Base-by-base conservation (phyloP, 2,329 filamentous ascomycete genomes). In the Penicillium sp. region DNA sequence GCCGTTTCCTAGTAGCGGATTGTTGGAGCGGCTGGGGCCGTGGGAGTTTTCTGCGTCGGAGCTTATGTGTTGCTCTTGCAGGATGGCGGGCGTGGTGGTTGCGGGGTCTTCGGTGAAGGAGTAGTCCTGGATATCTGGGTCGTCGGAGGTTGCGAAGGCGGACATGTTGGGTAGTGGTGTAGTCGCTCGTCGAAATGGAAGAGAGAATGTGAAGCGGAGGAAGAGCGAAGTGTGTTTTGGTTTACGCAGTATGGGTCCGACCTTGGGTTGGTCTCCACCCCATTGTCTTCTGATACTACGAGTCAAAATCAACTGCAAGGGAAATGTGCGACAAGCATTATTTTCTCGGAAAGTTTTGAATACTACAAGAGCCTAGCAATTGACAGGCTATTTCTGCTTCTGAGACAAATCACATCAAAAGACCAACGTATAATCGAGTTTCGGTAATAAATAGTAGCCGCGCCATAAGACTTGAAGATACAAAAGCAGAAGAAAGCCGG, bases 1-100 rank as follows among this genome's bases (percentile, higher is more conserved):
- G 10, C 68, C 62, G n/a, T 62, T 49, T 35, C 64, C 61, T 38
- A 71, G 61, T 11, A 71, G 66, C 1, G 68, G 68, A 47, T 70
- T 69, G 34, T 59, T 54, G 20, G 56, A 54, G 50, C 46, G 47
- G 40, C 35, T 53, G 42, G 39, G 50, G 49, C 34, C n/a, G 45
- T 51, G 49, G 43, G 56, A 47, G 40, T 47, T 13, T 29, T 52
- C 56, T 40, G 50, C 37, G n/a, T 51, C 46, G 50, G 54, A 36
- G 51, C 28, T 49, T 38, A 45, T 50, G 27, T 51, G 36, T 51
- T 54, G 42, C 23, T 49, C 48, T 42, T 44, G 49, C 4, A 49
- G 47, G 27, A 48, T 46, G 24, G 56, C 46, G 50, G 50, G 51
- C 37, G 52, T 53, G 23, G 50, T 55, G 9, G 49, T 49, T 24